Evolutionary conservation across 805 yeast genomes (phyloP).

Genomic region (Ogataea degrootiae): DNA sequence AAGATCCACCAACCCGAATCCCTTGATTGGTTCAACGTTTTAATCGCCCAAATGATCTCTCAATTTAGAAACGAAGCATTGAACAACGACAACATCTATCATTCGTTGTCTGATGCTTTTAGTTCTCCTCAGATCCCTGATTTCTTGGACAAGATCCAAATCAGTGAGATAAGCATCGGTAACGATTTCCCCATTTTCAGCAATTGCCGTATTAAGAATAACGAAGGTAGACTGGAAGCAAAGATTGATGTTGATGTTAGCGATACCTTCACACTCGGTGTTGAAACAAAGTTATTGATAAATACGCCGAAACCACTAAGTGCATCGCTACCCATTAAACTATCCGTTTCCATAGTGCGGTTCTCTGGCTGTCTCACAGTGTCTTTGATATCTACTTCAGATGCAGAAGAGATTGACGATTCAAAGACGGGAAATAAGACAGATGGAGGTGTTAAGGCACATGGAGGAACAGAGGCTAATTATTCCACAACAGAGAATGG

Average conservation of each 20-base stretch:
- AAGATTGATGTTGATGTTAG: slow-evolving; percentile 87
- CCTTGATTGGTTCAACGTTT: slow-evolving; percentile 93
- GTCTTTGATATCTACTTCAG: slow-evolving; percentile 47
- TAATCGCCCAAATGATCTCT: slow-evolving; percentile 84
- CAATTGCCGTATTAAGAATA: slow-evolving; percentile 71
- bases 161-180: slow-evolving; percentile 89
- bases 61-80: slow-evolving; percentile 89
- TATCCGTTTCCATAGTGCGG: slow-evolving; percentile 83
- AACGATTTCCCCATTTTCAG: slow-evolving; percentile 94
- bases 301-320: slow-evolving; percentile 81
- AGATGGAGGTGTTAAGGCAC: no score
- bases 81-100: slow-evolving; percentile 76
- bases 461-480: slow-evolving; percentile 3
- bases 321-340: slow-evolving; percentile 80
- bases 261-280: slow-evolving; percentile 80
- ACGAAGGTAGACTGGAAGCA: slow-evolving; percentile 63
- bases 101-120: slow-evolving; percentile 67
- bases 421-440: slow-evolving; percentile 5
- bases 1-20: slow-evolving; percentile 84
- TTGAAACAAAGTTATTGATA: slow-evolving; percentile 71
- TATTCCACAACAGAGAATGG: slow-evolving; percentile 8
- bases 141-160: slow-evolving; percentile 68
- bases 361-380: slow-evolving; percentile 88
- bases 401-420: slow-evolving; percentile 20
- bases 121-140: slow-evolving; percentile 65